A percentile compares a stretch with the other conserved stretches of the same genome.
Conservation (phyloP, 805 yeast genomes). For the Clavispora fructus region DNA sequence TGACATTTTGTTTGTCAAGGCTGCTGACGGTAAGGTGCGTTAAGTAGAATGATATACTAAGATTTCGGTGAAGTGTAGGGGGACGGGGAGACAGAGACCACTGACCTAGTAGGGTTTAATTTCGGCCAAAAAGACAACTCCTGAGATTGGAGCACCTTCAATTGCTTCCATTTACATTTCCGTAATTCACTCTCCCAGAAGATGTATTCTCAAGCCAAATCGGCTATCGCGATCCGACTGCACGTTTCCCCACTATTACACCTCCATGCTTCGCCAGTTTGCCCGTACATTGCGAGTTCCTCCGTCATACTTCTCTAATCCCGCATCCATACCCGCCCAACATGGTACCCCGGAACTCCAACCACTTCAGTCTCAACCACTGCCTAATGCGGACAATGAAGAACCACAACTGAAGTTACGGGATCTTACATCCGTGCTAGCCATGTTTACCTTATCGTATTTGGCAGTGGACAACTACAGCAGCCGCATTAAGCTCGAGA, state of each 20-base stretch:
- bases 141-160: no score
- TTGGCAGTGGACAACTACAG: slow-evolving; percentile 50
- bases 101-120: no score
- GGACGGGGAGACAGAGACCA: no score
- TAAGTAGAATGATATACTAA: slow-evolving; percentile 15
- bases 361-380: not conserved
- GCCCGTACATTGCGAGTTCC: not conserved
- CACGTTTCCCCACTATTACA: not conserved
- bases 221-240: not conserved
- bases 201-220: no score
- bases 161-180: no score
- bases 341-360: not conserved
- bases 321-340: not conserved
- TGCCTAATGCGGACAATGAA: not conserved
- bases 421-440: slow-evolving; percentile 39
- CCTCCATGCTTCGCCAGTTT: not conserved
- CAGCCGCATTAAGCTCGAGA: slow-evolving; percentile 34
- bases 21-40: slow-evolving; percentile 84
- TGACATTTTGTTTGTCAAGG: slow-evolving; percentile 85
- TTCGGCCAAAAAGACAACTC: no score
- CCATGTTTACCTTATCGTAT: slow-evolving; percentile 41
- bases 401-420: not conserved
- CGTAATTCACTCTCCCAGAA: no score
- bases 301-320: slow-evolving; percentile 1
- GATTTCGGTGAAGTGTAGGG: not conserved